Conservation (phyloP, 2,329 filamentous ascomycete genomes). For the Cladosporium phlei region DNA sequence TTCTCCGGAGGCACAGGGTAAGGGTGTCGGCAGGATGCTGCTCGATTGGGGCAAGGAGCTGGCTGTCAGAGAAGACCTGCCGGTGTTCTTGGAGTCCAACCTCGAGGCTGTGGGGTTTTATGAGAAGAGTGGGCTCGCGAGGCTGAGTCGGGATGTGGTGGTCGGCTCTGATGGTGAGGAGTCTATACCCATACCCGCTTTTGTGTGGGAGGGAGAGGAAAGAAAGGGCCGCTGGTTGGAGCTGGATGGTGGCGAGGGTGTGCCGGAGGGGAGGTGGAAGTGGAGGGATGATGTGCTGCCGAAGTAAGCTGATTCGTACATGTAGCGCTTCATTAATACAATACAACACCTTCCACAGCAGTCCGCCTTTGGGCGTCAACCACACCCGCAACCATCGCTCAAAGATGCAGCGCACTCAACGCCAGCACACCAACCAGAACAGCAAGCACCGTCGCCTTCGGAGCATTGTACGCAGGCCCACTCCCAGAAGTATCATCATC, state of each 20-base stretch:
- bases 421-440: no score
- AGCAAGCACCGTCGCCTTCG: no score
- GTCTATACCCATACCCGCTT: neutral
- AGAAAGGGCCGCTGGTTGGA: neutral
- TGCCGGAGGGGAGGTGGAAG: neutral
- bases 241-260: neutral
- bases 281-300: neutral
- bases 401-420: no score
- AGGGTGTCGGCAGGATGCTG: neutral
- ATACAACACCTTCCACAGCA: no score
- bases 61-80: neutral
- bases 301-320: no score
- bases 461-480: no score
- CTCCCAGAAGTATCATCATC: no score
- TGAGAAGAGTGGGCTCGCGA: neutral
- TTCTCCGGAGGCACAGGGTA: neutral
- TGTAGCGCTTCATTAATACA: no score
- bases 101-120: constrained; percentile 3
- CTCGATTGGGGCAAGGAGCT: constrained; percentile 4
- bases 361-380: no score
- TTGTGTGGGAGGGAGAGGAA: neutral
- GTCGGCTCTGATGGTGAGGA: neutral
- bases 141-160: neutral
- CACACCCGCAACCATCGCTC: no score
- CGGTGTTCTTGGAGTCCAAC: neutral